Evolutionary conservation across 2,329 filamentous ascomycete species (phyloP).

Genomic region (Davidsoniella virescens): DNA sequence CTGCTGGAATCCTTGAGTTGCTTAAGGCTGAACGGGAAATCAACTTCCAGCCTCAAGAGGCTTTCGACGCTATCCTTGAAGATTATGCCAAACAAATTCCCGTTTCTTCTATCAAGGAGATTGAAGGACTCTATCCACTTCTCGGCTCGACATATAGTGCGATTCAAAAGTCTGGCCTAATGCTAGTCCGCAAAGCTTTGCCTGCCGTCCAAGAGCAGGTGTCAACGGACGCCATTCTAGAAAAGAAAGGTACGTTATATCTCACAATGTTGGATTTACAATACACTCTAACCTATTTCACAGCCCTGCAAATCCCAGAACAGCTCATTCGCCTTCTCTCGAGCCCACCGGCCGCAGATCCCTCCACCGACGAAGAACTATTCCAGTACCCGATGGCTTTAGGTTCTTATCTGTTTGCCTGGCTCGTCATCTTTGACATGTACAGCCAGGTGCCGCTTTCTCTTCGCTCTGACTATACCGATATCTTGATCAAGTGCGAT

Average conservation of each 20-base stretch:
- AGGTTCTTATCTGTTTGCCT: conserved; percentile 71
- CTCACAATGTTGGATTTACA: conserved; percentile 10
- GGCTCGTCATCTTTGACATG: conserved; percentile 80
- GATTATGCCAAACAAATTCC: too few relatives aligned
- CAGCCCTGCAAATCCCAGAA: too few relatives aligned
- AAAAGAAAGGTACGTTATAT: conserved; percentile 38
- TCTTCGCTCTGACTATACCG: conserved; percentile 64
- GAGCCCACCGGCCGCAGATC: conserved; percentile 22
- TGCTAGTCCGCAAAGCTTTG: conserved; percentile 64
- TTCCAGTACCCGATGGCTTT: conserved; percentile 52
- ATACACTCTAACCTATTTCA: background rate
- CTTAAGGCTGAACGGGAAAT: conserved; percentile 22
- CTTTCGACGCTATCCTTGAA: too few relatives aligned
- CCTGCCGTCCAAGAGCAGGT: conserved; percentile 64
- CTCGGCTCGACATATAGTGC: conserved; percentile 47
- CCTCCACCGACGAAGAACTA: conserved; percentile 48
- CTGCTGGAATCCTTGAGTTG: conserved; percentile 42
- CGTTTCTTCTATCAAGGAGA: too few relatives aligned
- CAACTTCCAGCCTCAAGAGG: too few relatives aligned
- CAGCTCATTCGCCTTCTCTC: background rate
- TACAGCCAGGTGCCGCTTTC: conserved; percentile 65
- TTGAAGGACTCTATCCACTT: too few relatives aligned
- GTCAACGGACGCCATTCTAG: conserved; percentile 59
- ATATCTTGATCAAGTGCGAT: conserved; percentile 59
- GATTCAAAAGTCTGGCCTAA: conserved; percentile 68